Base-by-base conservation (phyloP, 371 early-diverging fungal species). In the Mucor piriformis region DNA sequence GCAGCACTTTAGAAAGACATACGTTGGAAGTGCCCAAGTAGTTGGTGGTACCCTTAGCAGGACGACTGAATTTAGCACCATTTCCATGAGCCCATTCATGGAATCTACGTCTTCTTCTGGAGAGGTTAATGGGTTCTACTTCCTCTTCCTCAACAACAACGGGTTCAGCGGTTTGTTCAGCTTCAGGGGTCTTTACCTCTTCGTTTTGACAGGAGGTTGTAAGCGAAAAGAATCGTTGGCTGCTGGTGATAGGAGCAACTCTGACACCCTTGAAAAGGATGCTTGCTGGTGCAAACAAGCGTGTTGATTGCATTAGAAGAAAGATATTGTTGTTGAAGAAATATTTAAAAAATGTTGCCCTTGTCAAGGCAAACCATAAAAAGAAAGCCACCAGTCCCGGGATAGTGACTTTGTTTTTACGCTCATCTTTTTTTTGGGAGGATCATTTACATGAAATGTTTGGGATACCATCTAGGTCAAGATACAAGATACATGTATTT, bases 1-100 rank as follows among this genome's bases (percentile, higher is more conserved):
- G 43, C 21, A 7, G 7, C 12, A 16, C 23, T 46, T 10, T 10
- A 46, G 6, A 24, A 7, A 24, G 13, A 46, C 46, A 5, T 50
- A 53, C 54, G 20, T n/a, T 48, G 23, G 29, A 46, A 15, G 50
- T 48, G 47, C 69, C 69, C 40, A 81, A 57, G 50, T 81, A 81
- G 44, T 81, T 81, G 24, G 77, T 77, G 12, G 76, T 74, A 27
- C 81, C 81, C 50, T 73, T 54, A 10, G 81, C 55, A 60, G 76
- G 70, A 44, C 73, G 66, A 21, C 64, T 63, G 25, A 55, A 81
- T 56, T 68, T 72, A 15, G 66, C 60, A 42, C 77, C 74, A n/a
- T 32, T 40, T n/a, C 62, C 71, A 18, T 68, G 53, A 32, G 54
- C 63, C 81, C 81, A 81, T 51, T 72, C 76, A 47, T 75, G 73